Evolutionary conservation across 805 yeast genomes (phyloP).

Genomic region (Ogataea pini): DNA sequence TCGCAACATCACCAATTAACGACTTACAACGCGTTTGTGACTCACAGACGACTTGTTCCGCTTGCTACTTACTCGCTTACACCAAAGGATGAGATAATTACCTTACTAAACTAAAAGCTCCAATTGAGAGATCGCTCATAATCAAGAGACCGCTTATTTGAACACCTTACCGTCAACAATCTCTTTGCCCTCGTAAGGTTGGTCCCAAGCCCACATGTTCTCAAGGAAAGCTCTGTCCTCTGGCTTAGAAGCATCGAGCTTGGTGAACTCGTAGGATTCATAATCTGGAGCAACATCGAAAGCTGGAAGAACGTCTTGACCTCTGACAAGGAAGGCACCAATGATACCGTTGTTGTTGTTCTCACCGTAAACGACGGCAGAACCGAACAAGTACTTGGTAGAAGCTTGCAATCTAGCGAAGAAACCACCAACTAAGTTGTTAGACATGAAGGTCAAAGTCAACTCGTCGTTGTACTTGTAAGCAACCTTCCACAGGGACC

Average conservation of each 20-base stretch:
- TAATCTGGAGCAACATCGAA: constrained; percentile 99
- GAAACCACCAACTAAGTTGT: constrained; percentile 97
- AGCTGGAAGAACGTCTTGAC: constrained; percentile 88
- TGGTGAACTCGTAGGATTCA: constrained; percentile 87
- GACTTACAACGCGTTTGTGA: too few relatives aligned
- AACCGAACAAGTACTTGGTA: constrained; percentile 91
- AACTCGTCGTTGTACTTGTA: constrained; percentile 98
- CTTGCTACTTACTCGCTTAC: too few relatives aligned
- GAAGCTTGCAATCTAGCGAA: constrained; percentile 93
- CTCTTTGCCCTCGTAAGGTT: constrained; percentile 84
- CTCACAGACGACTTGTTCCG: too few relatives aligned
- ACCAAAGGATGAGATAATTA: too few relatives aligned
- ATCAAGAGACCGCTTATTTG: constrained; percentile 54
- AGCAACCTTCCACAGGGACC: constrained; percentile 93
- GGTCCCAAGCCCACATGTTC: constrained; percentile 98
- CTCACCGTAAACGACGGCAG: constrained; percentile 94
- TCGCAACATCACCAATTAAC: too few relatives aligned
- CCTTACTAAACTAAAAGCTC: not conserved
- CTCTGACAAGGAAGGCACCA: constrained; percentile 94
- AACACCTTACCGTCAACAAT: constrained; percentile 97
- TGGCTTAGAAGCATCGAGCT: constrained; percentile 76
- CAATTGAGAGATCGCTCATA: too few relatives aligned
- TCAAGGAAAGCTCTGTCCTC: constrained; percentile 79
- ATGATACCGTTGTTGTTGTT: constrained; percentile 97
- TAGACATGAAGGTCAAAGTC: constrained; percentile 96